A percentile compares a stretch with the other conserved stretches of the same genome.
Conservation (phyloP, 345 rosid genomes). For the Gossypium australe region DNA sequence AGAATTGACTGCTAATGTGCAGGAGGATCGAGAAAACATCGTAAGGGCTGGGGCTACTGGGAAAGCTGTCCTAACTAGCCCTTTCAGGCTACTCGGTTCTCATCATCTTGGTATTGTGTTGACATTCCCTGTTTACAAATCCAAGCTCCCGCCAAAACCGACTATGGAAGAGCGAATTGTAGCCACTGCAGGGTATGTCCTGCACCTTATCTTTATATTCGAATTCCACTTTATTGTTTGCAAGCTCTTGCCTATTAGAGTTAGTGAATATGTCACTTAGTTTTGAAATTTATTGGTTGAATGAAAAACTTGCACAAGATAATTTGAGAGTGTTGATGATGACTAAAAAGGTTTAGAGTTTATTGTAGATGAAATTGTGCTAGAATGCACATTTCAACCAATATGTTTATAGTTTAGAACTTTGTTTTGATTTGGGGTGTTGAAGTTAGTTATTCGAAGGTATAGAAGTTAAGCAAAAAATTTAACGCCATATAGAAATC, state of each 20-base stretch:
- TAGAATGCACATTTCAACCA: background rate
- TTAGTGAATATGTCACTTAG: background rate
- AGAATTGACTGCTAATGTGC: slow-evolving; percentile 15
- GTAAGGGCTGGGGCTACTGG: slow-evolving; percentile 85
- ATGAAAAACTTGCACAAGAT: background rate
- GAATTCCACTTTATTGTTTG: background rate
- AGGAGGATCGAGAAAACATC: slow-evolving; percentile 95
- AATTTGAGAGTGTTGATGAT: background rate
- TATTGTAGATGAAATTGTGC: background rate
- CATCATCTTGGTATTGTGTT: slow-evolving; percentile 96
- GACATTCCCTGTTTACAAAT: slow-evolving; percentile 92
- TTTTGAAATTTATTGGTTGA: background rate
- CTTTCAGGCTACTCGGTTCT: slow-evolving; percentile 80
- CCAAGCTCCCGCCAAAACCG: slow-evolving; percentile 65
- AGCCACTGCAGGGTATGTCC: slow-evolving; percentile 80
- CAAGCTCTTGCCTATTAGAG: background rate
- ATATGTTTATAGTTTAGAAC: background rate
- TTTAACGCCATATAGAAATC: too few species aligned
- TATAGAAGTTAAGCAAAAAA: too few species aligned
- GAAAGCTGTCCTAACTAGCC: slow-evolving; percentile 89
- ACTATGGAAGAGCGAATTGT: slow-evolving; percentile 61
- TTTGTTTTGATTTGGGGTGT: background rate
- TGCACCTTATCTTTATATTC: background rate
- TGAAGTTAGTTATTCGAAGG: too few species aligned
- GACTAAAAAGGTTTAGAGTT: too few species aligned